Conservation (phyloP, 352 stramenopile species). For the Globisporangium perplexum region DNA sequence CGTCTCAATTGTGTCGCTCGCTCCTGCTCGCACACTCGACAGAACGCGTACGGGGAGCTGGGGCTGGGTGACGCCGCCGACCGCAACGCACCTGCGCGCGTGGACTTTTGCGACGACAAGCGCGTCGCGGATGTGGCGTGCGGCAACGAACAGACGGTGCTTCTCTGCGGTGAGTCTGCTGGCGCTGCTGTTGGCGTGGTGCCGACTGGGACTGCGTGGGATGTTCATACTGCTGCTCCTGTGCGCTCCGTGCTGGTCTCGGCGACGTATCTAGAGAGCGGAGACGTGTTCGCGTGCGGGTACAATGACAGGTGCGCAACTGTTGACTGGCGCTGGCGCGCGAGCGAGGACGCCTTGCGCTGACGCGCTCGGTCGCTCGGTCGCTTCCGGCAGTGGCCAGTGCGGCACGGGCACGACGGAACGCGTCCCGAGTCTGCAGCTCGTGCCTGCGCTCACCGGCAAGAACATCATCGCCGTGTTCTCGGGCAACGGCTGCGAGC, state of each 20-base stretch:
- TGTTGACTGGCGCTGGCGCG: background rate
- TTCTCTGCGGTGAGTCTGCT: slow-evolving; percentile 52
- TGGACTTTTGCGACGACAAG: slow-evolving; percentile 28
- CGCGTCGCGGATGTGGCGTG: slow-evolving; percentile 79
- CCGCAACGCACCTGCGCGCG: slow-evolving; percentile 44
- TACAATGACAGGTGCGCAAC: slow-evolving; percentile 87
- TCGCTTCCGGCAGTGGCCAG: slow-evolving; percentile 60
- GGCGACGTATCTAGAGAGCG: slow-evolving; percentile 26
- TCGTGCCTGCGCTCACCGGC: slow-evolving; percentile 47
- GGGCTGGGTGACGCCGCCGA: slow-evolving; percentile 76
- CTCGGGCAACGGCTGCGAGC: slow-evolving; percentile 91
- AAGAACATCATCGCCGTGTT: slow-evolving; percentile 72
- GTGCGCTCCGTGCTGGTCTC: background rate
- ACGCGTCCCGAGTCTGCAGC: slow-evolving; percentile 38
- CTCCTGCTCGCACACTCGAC: background rate
- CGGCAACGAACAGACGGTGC: slow-evolving; percentile 89
- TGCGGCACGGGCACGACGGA: slow-evolving; percentile 85
- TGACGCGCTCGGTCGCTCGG: background rate
- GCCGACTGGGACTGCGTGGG: no score
- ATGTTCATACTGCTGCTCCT: background rate
- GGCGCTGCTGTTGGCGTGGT: background rate
- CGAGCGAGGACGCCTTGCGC: background rate
- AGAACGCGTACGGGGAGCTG: slow-evolving; percentile 93
- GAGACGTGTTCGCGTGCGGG: slow-evolving; percentile 84
- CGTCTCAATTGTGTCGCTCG: background rate